Base-by-base conservation (phyloP, 2,329 filamentous ascomycete genomes). In the Metarhizium anisopliae region DNA sequence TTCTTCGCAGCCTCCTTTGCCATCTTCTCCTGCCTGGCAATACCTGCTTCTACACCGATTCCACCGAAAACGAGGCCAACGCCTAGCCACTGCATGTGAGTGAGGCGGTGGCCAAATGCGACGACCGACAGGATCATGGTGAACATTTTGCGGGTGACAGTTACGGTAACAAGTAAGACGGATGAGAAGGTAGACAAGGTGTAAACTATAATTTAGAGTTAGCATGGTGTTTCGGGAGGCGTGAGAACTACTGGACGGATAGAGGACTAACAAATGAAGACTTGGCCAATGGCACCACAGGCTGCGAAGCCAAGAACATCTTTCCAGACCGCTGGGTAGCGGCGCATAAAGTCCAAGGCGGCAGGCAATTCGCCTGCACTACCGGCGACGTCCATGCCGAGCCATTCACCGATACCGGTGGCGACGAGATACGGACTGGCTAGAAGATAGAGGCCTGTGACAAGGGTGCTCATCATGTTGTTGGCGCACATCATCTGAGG, bases 401-500 rank as follows among this genome's bases (percentile, higher is more conserved):
- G 68, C 73, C 84, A 86, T 61, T 82, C 77, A 58, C 87, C 79
- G 16, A 85, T 58, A 6, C 79, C 78, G 1, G 84, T 90, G 56
- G 79, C 76, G 0, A 87, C 87, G n/a, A 96, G 71, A 74, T 86
- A 90, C 0, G 94, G 94, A 64, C 85, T 88, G 20, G 91, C 66
- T 18, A 93, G 61, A 49, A 99, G 82, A 66, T 95, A 97, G 0
- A 74, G 67, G 20, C 82, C 78, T 3, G 92, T 97, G 56, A 97
- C 77, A 50, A 84, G 67, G 3, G 91, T 93, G 63, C 83, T 87
- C 71, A 97, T 87, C 55, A 96, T 76, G 69, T 97, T 99, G 72
- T 96, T 90, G 43, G 93, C 92, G 69, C 92, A 95, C 94, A 99
- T 99, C 94, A 99, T 99, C 80, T 99, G 94, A 58, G 93, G 91